These are phyloP conservation scores for Neofusicoccum kwambonambiense DNA, from an alignment of 2,329 filamentous ascomycete species.

Conservation along the genomic window DNA sequence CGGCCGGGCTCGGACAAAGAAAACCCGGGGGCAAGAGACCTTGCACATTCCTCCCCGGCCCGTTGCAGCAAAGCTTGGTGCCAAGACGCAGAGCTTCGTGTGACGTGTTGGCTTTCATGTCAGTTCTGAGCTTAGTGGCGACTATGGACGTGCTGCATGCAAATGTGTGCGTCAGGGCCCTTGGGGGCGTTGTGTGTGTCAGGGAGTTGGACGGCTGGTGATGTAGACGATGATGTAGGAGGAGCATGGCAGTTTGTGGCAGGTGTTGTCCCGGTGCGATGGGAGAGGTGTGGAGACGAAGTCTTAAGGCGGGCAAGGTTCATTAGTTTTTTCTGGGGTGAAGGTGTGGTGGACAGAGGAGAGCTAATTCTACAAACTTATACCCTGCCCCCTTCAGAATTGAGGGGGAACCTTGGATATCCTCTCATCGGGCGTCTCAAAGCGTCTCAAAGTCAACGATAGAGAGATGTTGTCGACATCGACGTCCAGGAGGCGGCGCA, in stretches of 20 bases:
- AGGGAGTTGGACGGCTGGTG: not conserved
- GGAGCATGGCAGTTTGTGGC: not conserved
- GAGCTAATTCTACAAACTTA: not conserved
- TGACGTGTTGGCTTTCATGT: not conserved
- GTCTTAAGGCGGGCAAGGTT: constrained; percentile 1
- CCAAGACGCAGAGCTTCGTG: not conserved
- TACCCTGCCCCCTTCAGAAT: too few relatives aligned
- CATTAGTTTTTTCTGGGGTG: not conserved
- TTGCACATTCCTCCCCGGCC: not conserved
- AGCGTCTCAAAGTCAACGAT: too few relatives aligned
- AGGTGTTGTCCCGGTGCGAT: not conserved
- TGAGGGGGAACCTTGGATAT: too few relatives aligned
- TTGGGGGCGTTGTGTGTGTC: not conserved
- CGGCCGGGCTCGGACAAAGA: constrained; percentile 1
- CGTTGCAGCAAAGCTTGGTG: not conserved
- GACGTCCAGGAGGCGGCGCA: not conserved
- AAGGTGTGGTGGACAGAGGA: not conserved
- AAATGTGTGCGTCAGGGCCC: not conserved
- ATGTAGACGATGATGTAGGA: constrained; percentile 7
- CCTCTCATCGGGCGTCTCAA: too few relatives aligned
- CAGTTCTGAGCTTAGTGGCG: not conserved
- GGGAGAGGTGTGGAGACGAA: not conserved
- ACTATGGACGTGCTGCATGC: not conserved
- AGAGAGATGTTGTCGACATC: not conserved
- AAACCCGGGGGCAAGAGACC: not conserved